These are phyloP conservation scores for Phytophthora fragariaefolia DNA, from an alignment of 352 stramenopile species.

Conservation along the genomic window DNA sequence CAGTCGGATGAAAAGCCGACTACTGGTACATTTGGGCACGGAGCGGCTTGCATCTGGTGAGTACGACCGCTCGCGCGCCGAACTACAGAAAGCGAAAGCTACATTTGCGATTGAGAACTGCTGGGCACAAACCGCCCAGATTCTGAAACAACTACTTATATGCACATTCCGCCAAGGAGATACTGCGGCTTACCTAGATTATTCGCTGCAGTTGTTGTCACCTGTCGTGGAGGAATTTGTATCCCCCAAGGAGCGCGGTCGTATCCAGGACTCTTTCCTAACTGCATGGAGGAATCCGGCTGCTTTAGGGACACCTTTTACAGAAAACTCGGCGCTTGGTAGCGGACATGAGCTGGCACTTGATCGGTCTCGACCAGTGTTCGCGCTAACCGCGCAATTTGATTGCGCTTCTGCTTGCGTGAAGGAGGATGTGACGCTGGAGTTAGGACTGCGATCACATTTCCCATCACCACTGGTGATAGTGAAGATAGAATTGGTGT, in stretches of 20 bases:
- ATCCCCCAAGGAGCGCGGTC: constrained; percentile 54
- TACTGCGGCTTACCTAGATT: constrained; percentile 78
- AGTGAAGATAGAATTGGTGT: constrained; percentile 70
- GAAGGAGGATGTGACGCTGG: constrained; percentile 63
- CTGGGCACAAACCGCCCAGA: constrained; percentile 75
- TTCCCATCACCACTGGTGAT: constrained; percentile 67
- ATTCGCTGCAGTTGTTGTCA: constrained; percentile 78
- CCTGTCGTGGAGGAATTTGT: constrained; percentile 79
- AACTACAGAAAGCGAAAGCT: constrained; percentile 76
- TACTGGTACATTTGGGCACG: constrained; percentile 75
- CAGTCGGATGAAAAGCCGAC: constrained; percentile 74
- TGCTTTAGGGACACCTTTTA: constrained; percentile 49
- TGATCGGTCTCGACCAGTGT: constrained; percentile 59
- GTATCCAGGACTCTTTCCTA: constrained; percentile 67
- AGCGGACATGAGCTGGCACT: constrained; percentile 57
- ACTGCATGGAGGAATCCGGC: constrained; percentile 64
- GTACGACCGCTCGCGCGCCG: constrained; percentile 64
- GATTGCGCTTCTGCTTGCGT: constrained; percentile 73
- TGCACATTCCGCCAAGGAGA: constrained; percentile 82
- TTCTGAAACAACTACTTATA: constrained; percentile 76
- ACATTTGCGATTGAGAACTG: constrained; percentile 70
- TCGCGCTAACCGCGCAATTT: constrained; percentile 62
- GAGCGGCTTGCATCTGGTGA: constrained; percentile 77
- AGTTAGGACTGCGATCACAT: constrained; percentile 56
- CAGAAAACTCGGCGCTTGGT: constrained; percentile 40